phyloP scores from a whole-genome alignment of 345 rosid species.

The Eucalyptus pumila region DNA sequence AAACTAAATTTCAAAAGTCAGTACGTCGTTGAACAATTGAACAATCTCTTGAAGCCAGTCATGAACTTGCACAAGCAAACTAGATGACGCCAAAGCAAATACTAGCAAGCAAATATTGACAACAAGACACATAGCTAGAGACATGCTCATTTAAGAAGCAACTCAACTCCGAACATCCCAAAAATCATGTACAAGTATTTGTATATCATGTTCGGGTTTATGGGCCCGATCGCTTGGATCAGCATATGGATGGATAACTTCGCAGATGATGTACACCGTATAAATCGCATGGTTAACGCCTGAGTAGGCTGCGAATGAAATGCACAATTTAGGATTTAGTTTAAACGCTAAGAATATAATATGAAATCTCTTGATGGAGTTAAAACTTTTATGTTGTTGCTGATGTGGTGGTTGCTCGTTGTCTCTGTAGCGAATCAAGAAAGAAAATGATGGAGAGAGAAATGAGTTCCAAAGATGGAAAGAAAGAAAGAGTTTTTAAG shows the following conservation, averaged over 20 bases:
- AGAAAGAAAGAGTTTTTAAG: too few relatives aligned
- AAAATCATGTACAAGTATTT: neutral
- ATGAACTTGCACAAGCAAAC: neutral
- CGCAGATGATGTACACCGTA: neutral
- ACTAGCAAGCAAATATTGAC: neutral
- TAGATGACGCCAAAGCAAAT: neutral
- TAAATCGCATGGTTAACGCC: accelerated
- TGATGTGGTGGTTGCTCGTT: neutral
- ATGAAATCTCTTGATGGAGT: neutral
- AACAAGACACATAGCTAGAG: neutral
- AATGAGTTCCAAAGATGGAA: neutral
- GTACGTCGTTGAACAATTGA: accelerated
- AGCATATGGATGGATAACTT: neutral
- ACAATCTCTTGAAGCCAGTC: neutral
- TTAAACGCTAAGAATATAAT: accelerated
- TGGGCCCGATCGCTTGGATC: neutral
- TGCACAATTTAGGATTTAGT: accelerated
- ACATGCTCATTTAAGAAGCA: neutral
- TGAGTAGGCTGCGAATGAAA: neutral
- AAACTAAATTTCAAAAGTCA: neutral
- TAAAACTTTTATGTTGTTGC: accelerated
- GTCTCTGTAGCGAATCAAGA: neutral
- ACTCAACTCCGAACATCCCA: accelerated
- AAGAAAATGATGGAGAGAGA: neutral
- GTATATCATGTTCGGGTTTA: accelerated